Evolutionary conservation across 2,329 filamentous ascomycete species (phyloP).

Genomic region (Metarhizium sp.): DNA sequence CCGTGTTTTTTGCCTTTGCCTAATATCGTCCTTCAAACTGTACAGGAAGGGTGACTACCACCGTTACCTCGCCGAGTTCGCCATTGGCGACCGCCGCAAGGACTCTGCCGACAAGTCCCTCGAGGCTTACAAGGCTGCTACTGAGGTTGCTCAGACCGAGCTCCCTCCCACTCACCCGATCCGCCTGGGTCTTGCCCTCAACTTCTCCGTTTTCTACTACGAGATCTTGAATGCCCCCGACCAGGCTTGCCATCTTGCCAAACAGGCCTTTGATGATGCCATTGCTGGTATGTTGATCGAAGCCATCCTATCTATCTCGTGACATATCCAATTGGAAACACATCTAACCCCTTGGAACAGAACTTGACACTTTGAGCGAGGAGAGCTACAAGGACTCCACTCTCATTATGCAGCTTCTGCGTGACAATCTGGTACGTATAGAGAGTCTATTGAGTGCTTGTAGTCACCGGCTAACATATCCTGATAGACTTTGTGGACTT

Average conservation of each 20-base stretch:
- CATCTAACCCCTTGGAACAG: slow-evolving; percentile 30
- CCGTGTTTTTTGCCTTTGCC: background rate
- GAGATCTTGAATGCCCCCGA: slow-evolving; percentile 98
- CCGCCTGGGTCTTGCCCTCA: slow-evolving; percentile 91
- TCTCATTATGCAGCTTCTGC: slow-evolving; percentile 96
- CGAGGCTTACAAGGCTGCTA: slow-evolving; percentile 94
- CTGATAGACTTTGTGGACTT: slow-evolving; percentile 90
- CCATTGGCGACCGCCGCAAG: slow-evolving; percentile 90
- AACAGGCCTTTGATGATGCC: slow-evolving; percentile 98
- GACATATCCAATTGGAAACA: background rate
- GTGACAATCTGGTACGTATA: slow-evolving; percentile 77
- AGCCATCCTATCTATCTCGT: slow-evolving; percentile 7
- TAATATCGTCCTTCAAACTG: background rate
- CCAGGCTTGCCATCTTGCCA: slow-evolving; percentile 95
- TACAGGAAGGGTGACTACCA: slow-evolving; percentile 98
- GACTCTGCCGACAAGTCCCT: slow-evolving; percentile 86
- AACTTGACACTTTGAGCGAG: slow-evolving; percentile 94
- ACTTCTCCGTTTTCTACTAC: slow-evolving; percentile 99
- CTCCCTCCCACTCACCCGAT: slow-evolving; percentile 96
- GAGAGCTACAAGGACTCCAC: slow-evolving; percentile 99
- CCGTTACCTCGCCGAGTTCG: slow-evolving; percentile 97
- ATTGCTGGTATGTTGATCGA: slow-evolving; percentile 56
- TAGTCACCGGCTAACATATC: slow-evolving; percentile 18
- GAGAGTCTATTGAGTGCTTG: background rate
- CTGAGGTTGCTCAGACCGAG: slow-evolving; percentile 96